Base-by-base conservation (phyloP, 768 basidiomycete genomes). In the Calocera viscosa region DNA sequence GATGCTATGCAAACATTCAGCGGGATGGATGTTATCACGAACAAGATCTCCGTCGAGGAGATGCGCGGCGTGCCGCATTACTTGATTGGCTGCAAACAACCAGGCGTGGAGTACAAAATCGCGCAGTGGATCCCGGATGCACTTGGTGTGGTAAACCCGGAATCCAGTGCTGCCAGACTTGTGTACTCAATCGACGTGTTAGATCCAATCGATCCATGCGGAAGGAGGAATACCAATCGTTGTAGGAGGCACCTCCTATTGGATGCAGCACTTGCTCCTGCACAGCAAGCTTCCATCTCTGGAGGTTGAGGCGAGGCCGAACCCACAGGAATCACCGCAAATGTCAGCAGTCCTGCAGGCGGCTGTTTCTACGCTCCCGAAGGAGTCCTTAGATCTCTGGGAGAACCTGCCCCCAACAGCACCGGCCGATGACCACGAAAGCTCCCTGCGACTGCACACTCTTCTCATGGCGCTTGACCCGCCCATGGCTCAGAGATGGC, bases 1-100 rank as follows among this genome's bases (percentile, higher is more conserved):
- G 96, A 99, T 76, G 86, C 95, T 14, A 97, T 99, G 95, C 96
- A 99, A 76, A 87, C 93, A 14, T 98, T 97, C 75, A 80, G 80
- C 19, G 95, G 95, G 0, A 82, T 98, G 75, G 89, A 96, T 76
- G 79, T 94, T 64, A 87, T 97, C 72, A 98, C 95, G 30, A 98
- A 98, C 77, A 98, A 99, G 78, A 82, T 94, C 17, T 84, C 94
- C 0, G 72, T 79, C 14, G 77, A 81, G 32, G 94, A 99, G 76
- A 86, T 81, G 73, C 80, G 83, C 63, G 93, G 90, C 2, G 80
- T 99, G 22, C 86, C 88, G 24, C 96, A 99, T 78, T 85, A 89
- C 67, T 79, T 98, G 26, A 90, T 99, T 86, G 88, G 84, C 64
- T 87, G 94, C 73, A 91, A 92, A 70, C 76, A 84, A 22, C 93